Evolutionary conservation across 257 asterid genomes (phyloP), one percentile per base, ranked within the genome.

Genomic region (Haberlea rhodopensis): DNA sequence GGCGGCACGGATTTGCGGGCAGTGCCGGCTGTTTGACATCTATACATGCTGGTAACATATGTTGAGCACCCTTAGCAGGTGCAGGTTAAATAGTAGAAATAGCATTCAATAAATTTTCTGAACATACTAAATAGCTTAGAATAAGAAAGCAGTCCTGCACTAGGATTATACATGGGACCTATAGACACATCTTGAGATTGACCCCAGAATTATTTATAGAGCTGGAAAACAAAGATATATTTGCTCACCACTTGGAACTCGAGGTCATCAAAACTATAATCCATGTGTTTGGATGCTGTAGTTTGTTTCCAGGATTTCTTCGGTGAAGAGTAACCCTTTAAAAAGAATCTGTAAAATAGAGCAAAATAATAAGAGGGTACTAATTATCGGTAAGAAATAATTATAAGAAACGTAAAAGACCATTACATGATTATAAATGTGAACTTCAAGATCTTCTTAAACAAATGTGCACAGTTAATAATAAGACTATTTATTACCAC

Each of bases 331-430:
- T 59, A 72, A 68, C 84, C 80, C 66, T 76, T 71, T 62, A 73
- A 72, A 59, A 83, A 75, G 71, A 65, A 67, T 71, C 97, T 87
- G 87, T 75, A 71, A 34, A 34, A 73, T 63, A 75, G 74, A 57
- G 71, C 56, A 60, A 73, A 66, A 80, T n/a, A 61, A 10, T 9
- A 34, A 52, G 31, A 66, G 31, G 46, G 57, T 72, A 66, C 31
- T 60, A 57, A 64, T 55, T 27, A 31, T 51, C 59, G 24, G 20
- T 22, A 61, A 25, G 68, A 16, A 27, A 54, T 29, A 31, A 68
- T 57, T 19, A 49, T 64, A 66, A 19, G 22, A 66, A 31, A 28
- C 10, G 40, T 23, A 55, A 68, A 63, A 37, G 74, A 67, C 26
- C 57, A 46, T 51, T 37, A 48, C 37, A 32, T 56, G 64, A 54